Base-by-base conservation (phyloP, 192 early-diverging fungal species). In the Coemansia sp. region DNA sequence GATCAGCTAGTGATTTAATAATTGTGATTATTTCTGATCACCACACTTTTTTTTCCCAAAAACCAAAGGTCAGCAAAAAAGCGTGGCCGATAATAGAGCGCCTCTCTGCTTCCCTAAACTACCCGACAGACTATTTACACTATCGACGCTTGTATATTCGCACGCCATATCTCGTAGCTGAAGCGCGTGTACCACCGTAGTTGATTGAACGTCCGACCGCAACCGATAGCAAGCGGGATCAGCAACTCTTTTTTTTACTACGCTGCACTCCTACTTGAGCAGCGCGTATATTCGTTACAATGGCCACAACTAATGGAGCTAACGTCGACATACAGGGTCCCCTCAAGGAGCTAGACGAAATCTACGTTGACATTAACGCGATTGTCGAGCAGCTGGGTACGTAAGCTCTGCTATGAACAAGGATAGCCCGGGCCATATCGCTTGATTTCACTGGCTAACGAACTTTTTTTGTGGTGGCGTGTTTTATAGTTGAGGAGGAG, bases 341-440 rank as follows among this genome's bases (percentile, higher is more conserved):
- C 34, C 70, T 82, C 51, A 35, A 61, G 18, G 71, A 73, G 21
- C 70, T 82, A 3, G 40, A 58, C 3, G 59, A 62, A 20, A 74
- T 81, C 20, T 75, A 81, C 64, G 35, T 40, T 28, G 78, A 74
- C 5, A 81, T 81, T 39, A 66, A 67, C 23, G 63, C 71, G 0
- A 69, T 81, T 56, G 78, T 81, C 23, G 78, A 81, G 20, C 78
- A 81, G 60, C 66, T 81, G 5, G 69, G 74, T 71, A 71, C 16
- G 67, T 60, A 39, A 6, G 13, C 48, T 56, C 53, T 18, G 53
- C 26, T 4, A 33, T 56, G 31, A 13, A 9, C 16, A 34, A 8
- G 6, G 13, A n/a, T 33, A 3, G n/a, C 18, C 42, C n/a, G 18
- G 18, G 13, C 14, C 24, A 3, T 14, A 9, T 23, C 13, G 13